Conservation (phyloP, 2,329 filamentous ascomycete genomes). For the Lecanicillium sp. region DNA sequence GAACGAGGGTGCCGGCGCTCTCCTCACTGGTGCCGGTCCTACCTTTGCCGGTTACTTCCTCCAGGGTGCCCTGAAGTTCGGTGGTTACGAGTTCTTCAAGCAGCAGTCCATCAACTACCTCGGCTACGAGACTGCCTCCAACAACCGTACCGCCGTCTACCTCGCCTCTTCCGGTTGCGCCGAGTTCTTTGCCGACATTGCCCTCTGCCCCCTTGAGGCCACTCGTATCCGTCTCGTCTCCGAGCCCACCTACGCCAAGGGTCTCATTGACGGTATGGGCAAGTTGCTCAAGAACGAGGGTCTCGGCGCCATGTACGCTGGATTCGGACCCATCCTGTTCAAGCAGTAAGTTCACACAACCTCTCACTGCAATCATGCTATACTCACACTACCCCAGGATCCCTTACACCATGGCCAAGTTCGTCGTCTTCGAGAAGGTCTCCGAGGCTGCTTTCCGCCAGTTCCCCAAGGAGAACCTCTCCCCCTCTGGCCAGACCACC, state of each 20-base stretch:
- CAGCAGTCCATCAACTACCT: conserved; percentile 70
- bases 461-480: conserved; percentile 66
- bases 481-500: conserved; percentile 64
- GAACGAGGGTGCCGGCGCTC: conserved; percentile 71
- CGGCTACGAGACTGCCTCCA: conserved; percentile 63
- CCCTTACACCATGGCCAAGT: conserved; percentile 92
- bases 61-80: conserved; percentile 82
- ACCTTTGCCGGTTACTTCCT: conserved; percentile 81
- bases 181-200: conserved; percentile 62
- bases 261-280: conserved; percentile 64
- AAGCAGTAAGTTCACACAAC: conserved; percentile 31
- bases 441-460: conserved; percentile 63
- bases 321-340: conserved; percentile 73
- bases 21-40: conserved; percentile 73
- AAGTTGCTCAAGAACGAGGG: conserved; percentile 74
- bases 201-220: conserved; percentile 78
- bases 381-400: conserved; percentile 46
- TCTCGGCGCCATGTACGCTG: conserved; percentile 74
- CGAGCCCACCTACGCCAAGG: conserved; percentile 69
- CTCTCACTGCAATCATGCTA: not conserved
- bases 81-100: conserved; percentile 89
- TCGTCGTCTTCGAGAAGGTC: conserved; percentile 89
- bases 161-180: conserved; percentile 55
- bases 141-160: conserved; percentile 71
- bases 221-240: conserved; percentile 84